Evolutionary conservation across 2,329 filamentous ascomycete species (phyloP).

Genomic region (Botrytis medusae): DNA sequence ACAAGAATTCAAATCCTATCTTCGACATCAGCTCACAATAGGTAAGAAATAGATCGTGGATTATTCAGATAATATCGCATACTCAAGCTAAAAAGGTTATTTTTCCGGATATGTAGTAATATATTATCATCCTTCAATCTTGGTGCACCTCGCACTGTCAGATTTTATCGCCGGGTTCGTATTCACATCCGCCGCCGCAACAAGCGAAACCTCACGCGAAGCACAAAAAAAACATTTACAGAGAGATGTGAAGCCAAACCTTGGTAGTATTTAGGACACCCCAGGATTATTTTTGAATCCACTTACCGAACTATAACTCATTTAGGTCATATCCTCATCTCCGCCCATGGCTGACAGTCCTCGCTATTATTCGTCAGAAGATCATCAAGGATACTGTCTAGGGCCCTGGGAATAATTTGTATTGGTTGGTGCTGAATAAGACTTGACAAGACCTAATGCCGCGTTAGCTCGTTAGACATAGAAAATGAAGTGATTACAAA

Average conservation of each 20-base stretch:
- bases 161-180: constrained; percentile 19
- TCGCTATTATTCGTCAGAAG: constrained; percentile 7
- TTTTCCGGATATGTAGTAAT: constrained; percentile 15
- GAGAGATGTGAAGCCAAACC: not conserved
- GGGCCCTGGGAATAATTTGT: not conserved
- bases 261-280: not conserved
- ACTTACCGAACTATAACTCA: constrained; percentile 1
- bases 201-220: constrained; percentile 18
- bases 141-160: constrained; percentile 11
- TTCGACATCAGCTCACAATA: not conserved
- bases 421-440: constrained; percentile 33
- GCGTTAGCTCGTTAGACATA: constrained; percentile 22
- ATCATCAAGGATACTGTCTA: constrained; percentile 12
- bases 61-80: constrained; percentile 2
- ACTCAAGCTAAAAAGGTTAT: constrained; percentile 6
- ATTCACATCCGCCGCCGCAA: constrained; percentile 22
- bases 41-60: constrained; percentile 9
- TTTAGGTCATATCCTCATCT: constrained; percentile 13
- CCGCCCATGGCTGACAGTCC: constrained; percentile 1
- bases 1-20: not conserved
- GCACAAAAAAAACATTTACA: not conserved
- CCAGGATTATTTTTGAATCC: constrained; percentile 4
- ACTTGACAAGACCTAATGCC: constrained; percentile 26
- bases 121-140: constrained; percentile 20
- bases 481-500: constrained; percentile 7